Base-by-base conservation (phyloP, 2,329 filamentous ascomycete species). In the Chrysoporthe austroafricana region DNA sequence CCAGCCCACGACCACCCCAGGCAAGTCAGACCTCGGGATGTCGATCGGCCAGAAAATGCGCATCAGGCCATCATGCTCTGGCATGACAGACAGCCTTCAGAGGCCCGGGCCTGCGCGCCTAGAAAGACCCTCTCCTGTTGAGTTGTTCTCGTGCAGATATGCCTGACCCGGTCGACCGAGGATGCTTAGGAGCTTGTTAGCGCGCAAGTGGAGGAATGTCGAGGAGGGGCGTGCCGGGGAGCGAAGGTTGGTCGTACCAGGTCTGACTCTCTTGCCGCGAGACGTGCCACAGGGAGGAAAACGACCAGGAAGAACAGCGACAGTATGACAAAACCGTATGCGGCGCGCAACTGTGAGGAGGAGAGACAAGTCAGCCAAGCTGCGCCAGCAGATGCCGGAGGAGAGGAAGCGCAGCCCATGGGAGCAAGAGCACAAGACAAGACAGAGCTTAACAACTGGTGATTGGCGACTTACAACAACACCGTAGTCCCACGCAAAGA, bases 11-110 rank as follows among this genome's bases (percentile, higher is more conserved):
- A 99, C 89, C 69, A 97, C 92, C 57, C 95, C 96, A 54, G 93
- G 88, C 67, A 87, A 84, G 73, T 88, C 87, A 66, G 90, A 91
- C 78, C 85, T 86, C 65, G 87, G 85, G 75, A 93, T 89, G 81
- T 97, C 94, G 76, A 91, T 91, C 75, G 96, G 96, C 96, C 96
- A 99, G 83, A 99, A 98, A 83, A 99, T 90, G 84, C 96, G 93
- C 90, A 98, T 93, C 84, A 98, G 85, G 76, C 92, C 94, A 92
- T 96, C 88, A 85, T 89, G 85, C 82, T 88, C 87, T 83, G 87
- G 83, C 88, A 90, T 90, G 85, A 84, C 86, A 73, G 70, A 71
- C 70, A 73, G 73, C 73, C 71, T 73, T 73, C 73, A 73, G 70
- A 70, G 74, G 72, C 73, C 65, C 65, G 63, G 61, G 65, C 66